Evolutionary conservation across 1,139 yeast species (phyloP), one percentile per base, ranked within the genome.

Genomic region (Scheffersomyces insectosa): DNA sequence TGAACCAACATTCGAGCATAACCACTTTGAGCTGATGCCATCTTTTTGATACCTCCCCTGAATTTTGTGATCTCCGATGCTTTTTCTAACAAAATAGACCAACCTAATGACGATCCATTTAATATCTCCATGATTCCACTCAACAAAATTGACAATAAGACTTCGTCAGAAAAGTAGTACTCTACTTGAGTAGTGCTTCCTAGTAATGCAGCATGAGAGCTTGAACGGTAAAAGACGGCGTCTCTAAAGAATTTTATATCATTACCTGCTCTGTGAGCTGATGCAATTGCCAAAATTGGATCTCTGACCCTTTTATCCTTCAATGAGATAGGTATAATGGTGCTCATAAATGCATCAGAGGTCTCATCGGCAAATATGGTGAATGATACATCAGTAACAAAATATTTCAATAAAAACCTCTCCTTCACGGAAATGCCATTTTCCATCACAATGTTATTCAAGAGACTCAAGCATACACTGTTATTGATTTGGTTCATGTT

Each of bases 321-420:
- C 10, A 55, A 36, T 13, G 50, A 46, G 14, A 53, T 44, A 2
- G 61, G 61, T 6, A 57, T 47, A 4, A 57, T 57, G 2, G 60
- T 55, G 14, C 44, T 35, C 3, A 56, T 36, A 32, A 57, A 56
- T 15, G 48, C 40, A 20, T 56, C 53, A 28, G 58, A 49, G 20
- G 61, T 51, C 36, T 54, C 52, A 38, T 56, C 60, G 6, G 49
- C 59, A 41, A 56, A 56, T 13, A 57, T 39, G 4, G 55, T 37
- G 25, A 49, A 39, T 5, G 59, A 51, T 3, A 57, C 59, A 28
- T 56, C 55, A 15, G 47, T 47, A 14, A 57, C 53, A 39, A 57
- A 57, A 39, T 52, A 55, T 28, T 40, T 39, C 15, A 57, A 28
- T 7, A 57, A 43, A 14, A 47, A 53, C 11, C 48, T 23, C 28